Evolutionary conservation across 2,329 filamentous ascomycete genomes (phyloP), one percentile per base, ranked within the genome.

Genomic region (Lecanicillium sp.): DNA sequence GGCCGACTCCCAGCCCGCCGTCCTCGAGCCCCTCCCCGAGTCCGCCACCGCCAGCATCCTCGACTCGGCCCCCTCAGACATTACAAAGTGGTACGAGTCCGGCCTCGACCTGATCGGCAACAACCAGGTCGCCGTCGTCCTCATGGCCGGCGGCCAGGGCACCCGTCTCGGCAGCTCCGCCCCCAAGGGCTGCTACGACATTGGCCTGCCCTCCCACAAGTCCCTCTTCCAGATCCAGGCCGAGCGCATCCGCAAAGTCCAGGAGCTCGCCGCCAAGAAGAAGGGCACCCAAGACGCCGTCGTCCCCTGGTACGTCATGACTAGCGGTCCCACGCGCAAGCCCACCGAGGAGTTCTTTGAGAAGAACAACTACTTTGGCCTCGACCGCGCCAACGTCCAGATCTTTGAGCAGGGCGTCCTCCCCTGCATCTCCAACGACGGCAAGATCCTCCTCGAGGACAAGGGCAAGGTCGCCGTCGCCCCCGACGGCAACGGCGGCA

Each of bases 241-340:
- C 37, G 90, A 98, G 79, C 79, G 93, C 47, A 97, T 98, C 63
- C 77, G 77, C 60, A 94, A 90, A 73, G 71, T 95, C 8, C 87
- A 97, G 71, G 71, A 83, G 60, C 74, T 97, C 55, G 90, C 91
- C 36, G 77, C 82, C 58, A 82, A 86, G 66, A 81, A 84, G 63
- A 74, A 79, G 46, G 78, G 78, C 50, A 56, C 55, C 14, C 55
- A 70, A 52, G 73, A 72, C 41, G 81, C 81, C 36, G 74, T 85
- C 26, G 83, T 97, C 35, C 93, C 93, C 11, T 98, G 93, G 93
- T 98, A 98, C 71, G 89, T 98, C 68, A 98, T 98, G 93, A 98
- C 93, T 60, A 95, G 89, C 61, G 93, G 93, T 4, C 93, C 93
- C 38, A 98, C 93, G 7, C 81, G 90, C 56, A 82, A 81, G 52